Base-by-base conservation (phyloP, 169 alveolate genomes). In the Eimeria zaria region DNA sequence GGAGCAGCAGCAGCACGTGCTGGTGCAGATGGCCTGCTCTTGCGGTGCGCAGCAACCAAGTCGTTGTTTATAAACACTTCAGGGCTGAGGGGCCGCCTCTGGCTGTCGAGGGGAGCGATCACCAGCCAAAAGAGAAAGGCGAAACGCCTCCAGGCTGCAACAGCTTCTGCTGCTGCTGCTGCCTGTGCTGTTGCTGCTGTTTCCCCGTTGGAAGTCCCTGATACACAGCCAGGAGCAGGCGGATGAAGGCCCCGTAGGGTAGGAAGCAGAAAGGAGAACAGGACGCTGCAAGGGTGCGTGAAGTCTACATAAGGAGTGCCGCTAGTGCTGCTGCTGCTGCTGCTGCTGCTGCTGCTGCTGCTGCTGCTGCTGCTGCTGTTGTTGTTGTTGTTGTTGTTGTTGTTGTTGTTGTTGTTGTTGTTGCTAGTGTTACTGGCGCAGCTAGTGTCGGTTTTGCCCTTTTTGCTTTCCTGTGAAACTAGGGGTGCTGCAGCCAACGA, bases 71-170 rank as follows among this genome's bases (percentile, higher is more conserved):
- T 44, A 24, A 81, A 81, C 73, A 81, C 90, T 16, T 48, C 51
- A 62, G 90, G 90, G 90, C 69, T 81, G 41, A 81, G 90, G 41
- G 90, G 90, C 73, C 90, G 90, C 51, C 90, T 36, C 90, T 81
- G 90, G n/a, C 90, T 81, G 73, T 81, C 90, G 14, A 81, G 90
- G 71, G 90, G 90, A 46, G 90, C 90, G 6, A 81, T 73, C 8
- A 81, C 71, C 48, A 81, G 11, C 90, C 90, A 81, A n/a, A 81
- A 81, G 51, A 81, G 71, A 44, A 58, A 62, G 22, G 73, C 90
- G 30, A 81, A 81, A 12, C 90, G 90, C 71, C 58, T 81, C 90
- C 90, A 81, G 11, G 90, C 90, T 48, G 90, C 73, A 51, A 27
- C 73, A 44, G 90, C 39, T 62, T 81, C 90, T 48, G 90, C 69